Conservation (phyloP, 257 asterid genomes). For the Cordia subcordata region DNA sequence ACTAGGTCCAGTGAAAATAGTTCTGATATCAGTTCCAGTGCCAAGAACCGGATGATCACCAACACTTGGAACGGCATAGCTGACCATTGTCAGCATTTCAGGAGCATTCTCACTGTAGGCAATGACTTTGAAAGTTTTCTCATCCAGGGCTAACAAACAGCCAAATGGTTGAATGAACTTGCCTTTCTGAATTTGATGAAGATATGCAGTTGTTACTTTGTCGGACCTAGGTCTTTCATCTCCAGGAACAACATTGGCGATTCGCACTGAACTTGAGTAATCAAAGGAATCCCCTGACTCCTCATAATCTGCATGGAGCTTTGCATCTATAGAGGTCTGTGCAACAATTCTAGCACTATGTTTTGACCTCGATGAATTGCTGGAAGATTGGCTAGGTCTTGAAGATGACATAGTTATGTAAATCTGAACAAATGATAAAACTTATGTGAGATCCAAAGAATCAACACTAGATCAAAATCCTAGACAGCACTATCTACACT, state of each 20-base stretch:
- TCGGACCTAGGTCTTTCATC: constrained; percentile 43
- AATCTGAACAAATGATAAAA: constrained; percentile 31
- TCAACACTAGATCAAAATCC: too few species aligned
- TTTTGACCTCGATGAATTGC: constrained; percentile 55
- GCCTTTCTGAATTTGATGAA: constrained; percentile 81
- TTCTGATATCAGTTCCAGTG: constrained; percentile 64
- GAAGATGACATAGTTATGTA: constrained; percentile 43
- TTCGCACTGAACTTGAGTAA: constrained; percentile 69
- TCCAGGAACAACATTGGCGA: constrained; percentile 21
- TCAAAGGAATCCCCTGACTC: constrained; percentile 78
- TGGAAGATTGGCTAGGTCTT: constrained; percentile 64
- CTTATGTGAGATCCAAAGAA: background rate
- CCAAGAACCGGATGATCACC: constrained; percentile 72
- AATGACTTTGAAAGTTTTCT: constrained; percentile 64
- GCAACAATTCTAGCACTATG: constrained; percentile 72
- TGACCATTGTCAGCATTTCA: constrained; percentile 82
- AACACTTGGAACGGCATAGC: constrained; percentile 82
- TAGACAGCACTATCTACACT: too few species aligned
- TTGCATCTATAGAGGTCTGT: constrained; percentile 82
- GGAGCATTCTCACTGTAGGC: constrained; percentile 88
- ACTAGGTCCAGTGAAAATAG: constrained; percentile 78
- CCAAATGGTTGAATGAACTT: constrained; percentile 81
- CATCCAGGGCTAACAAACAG: constrained; percentile 76
- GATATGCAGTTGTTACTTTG: constrained; percentile 70
- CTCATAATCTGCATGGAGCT: constrained; percentile 77